These are phyloP conservation scores for Coemansia sp. DNA, from an alignment of 192 early-diverging fungal genomes.

Conservation along the genomic window DNA sequence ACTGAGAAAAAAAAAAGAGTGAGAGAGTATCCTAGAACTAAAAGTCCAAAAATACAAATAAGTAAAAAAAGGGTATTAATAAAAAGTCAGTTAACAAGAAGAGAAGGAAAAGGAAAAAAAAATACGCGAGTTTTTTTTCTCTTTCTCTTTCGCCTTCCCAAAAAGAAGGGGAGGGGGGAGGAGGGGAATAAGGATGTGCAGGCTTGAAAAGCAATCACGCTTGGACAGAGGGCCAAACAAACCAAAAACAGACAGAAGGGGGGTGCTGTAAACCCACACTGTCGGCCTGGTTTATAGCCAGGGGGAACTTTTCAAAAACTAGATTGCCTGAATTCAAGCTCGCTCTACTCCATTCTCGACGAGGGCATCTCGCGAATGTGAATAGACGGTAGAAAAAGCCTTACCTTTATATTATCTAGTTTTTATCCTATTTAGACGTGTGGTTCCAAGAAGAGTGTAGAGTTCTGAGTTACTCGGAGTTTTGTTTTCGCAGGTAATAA, in stretches of 20 bases:
- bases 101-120: slow-evolving; percentile 6
- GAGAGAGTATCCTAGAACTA: slow-evolving; percentile 25
- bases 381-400: neutral
- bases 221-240: slow-evolving; percentile 15
- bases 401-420: neutral
- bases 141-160: neutral
- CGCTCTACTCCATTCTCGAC: neutral
- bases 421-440: neutral
- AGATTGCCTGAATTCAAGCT: slow-evolving; percentile 6
- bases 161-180: slow-evolving; percentile 33
- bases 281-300: neutral
- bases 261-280: neutral
- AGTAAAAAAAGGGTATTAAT: slow-evolving; percentile 7
- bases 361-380: neutral
- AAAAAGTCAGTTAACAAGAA: slow-evolving; percentile 10
- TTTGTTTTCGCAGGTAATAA: neutral
- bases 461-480: neutral
- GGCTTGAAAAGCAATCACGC: slow-evolving; percentile 4
- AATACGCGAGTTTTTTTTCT: slow-evolving; percentile 8
- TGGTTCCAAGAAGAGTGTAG: neutral
- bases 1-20: neutral
- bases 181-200: slow-evolving; percentile 14
- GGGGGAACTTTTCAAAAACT: neutral
- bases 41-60: slow-evolving; percentile 58
- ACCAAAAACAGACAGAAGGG: slow-evolving; percentile 7